Percentiles rank a stretch among this genome's conserved stretches.
These are phyloP conservation scores for Anthracocystis panici-leucophaei DNA, from an alignment of 1,284 basidiomycete species.

Conservation along the genomic window DNA sequence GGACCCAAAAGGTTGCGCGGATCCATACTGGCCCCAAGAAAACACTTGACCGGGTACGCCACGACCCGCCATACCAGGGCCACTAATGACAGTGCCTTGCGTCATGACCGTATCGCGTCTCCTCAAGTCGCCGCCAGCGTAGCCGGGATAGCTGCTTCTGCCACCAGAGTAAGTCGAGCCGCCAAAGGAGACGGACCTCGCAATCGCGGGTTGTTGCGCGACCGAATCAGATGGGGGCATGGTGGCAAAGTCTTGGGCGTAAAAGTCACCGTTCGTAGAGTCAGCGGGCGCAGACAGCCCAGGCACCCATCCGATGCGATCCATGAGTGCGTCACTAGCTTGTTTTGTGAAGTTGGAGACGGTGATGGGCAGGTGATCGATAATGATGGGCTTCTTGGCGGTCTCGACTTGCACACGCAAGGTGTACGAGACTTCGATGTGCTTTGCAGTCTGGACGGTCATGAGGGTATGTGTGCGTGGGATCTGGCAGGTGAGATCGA, in stretches of 20 bases:
- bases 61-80: conserved; percentile 62
- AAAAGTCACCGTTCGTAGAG: neutral
- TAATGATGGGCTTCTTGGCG: conserved; percentile 63
- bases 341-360: conserved; percentile 57
- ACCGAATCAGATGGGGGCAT: conserved; percentile 10
- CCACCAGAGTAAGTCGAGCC: conserved; percentile 32
- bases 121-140: conserved; percentile 43
- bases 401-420: conserved; percentile 63
- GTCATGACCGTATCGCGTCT: conserved; percentile 63
- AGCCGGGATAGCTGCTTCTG: conserved; percentile 30
- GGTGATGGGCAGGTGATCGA: conserved; percentile 65
- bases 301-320: conserved; percentile 63
- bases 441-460: conserved; percentile 66
- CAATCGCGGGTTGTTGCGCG: conserved; percentile 25
- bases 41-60: conserved; percentile 64
- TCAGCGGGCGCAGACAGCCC: conserved; percentile 52
- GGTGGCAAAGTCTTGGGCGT: neutral
- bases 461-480: conserved; percentile 65
- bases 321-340: conserved; percentile 42
- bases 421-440: conserved; percentile 67
- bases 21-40: conserved; percentile 56
- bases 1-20: conserved; percentile 48
- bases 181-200: conserved; percentile 44
- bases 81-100: conserved; percentile 50
- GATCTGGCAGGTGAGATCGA: conserved; percentile 57